Percentiles rank a stretch among this genome's conserved stretches.
Conservation (phyloP, 805 yeast genomes). For the Wickerhamiella azymoides region DNA sequence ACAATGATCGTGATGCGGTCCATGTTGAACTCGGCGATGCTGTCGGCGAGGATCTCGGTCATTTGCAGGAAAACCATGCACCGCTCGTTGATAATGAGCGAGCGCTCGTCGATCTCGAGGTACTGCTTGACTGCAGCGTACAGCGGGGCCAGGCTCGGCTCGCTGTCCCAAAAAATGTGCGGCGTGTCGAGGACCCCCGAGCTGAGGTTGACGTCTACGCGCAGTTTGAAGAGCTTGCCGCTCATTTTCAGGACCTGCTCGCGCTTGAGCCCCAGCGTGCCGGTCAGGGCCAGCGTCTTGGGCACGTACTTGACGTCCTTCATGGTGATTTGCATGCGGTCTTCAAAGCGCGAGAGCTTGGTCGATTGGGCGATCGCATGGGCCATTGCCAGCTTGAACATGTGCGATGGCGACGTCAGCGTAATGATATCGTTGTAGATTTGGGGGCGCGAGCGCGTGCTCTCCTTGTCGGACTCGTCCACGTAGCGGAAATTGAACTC, state of each 20-base stretch:
- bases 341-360: slow-evolving; percentile 78
- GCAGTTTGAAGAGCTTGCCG: slow-evolving; percentile 74
- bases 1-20: slow-evolving; percentile 84
- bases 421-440: slow-evolving; percentile 86
- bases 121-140: slow-evolving; percentile 84
- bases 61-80: slow-evolving; percentile 90
- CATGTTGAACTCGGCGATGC: slow-evolving; percentile 86
- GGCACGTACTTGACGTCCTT: slow-evolving; percentile 83
- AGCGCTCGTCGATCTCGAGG: slow-evolving; percentile 87
- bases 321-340: slow-evolving; percentile 72
- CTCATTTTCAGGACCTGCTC: slow-evolving; percentile 77
- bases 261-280: slow-evolving; percentile 69
- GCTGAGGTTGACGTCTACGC: slow-evolving; percentile 86
- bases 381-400: slow-evolving; percentile 82
- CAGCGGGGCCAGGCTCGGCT: slow-evolving; percentile 88
- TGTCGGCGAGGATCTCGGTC: slow-evolving; percentile 83
- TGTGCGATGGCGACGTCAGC: slow-evolving; percentile 76
- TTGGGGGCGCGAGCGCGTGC: slow-evolving; percentile 28
- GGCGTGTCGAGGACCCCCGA: slow-evolving; percentile 91
- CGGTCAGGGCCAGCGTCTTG: slow-evolving; percentile 77
- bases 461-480: slow-evolving; percentile 23
- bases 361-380: slow-evolving; percentile 97
- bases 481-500: slow-evolving; percentile 64
- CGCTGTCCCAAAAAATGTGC: slow-evolving; percentile 87
- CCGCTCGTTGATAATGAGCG: slow-evolving; percentile 82